Conservation (phyloP, 2,329 filamentous ascomycete species). For the Ascochyta pisi region DNA sequence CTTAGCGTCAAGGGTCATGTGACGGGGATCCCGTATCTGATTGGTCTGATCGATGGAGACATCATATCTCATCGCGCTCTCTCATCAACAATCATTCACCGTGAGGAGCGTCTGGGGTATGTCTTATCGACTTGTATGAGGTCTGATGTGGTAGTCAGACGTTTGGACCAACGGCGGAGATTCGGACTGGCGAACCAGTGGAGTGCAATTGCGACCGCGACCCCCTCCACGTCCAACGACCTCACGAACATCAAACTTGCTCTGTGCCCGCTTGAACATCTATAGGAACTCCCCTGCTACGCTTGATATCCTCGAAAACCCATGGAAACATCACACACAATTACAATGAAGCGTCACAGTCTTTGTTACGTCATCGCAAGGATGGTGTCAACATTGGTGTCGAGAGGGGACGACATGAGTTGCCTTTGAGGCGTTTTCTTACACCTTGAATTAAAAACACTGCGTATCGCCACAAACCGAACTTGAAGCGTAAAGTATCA, state of each 20-base stretch:
- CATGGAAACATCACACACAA: background rate
- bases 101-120: slow-evolving; percentile 5
- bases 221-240: slow-evolving; percentile 16
- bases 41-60: slow-evolving; percentile 8
- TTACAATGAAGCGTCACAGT: background rate
- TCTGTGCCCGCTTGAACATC: background rate
- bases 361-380: slow-evolving; percentile 3
- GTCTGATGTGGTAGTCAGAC: slow-evolving; percentile 31
- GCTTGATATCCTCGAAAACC: background rate
- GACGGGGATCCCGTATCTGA: slow-evolving; percentile 3
- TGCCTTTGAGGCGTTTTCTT: background rate
- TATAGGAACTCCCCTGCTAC: background rate
- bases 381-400: slow-evolving; percentile 9
- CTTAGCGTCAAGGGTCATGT: slow-evolving; percentile 27
- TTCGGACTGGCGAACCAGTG: slow-evolving; percentile 13
- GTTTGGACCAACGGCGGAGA: slow-evolving; percentile 26
- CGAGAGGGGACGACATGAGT: background rate
- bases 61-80: background rate
- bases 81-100: slow-evolving; percentile 1
- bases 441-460: background rate
- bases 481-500: background rate
- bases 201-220: slow-evolving; percentile 16
- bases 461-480: background rate
- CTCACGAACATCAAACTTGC: slow-evolving; percentile 19
- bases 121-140: slow-evolving; percentile 21